These are phyloP conservation scores for Mycogone perniciosa DNA, from an alignment of 2,329 filamentous ascomycete genomes.

Conservation along the genomic window DNA sequence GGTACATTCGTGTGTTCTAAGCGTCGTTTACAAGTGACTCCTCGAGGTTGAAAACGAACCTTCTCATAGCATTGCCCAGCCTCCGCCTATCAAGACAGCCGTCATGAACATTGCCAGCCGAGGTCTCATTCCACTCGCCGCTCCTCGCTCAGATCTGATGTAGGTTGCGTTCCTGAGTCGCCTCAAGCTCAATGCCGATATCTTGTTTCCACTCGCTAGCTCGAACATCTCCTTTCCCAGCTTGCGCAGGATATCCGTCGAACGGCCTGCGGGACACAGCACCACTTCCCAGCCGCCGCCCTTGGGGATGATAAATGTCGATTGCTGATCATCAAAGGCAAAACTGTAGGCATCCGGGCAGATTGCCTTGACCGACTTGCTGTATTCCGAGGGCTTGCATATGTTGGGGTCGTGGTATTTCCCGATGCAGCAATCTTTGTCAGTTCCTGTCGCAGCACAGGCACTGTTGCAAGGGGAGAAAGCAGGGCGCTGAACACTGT, in stretches of 20 bases:
- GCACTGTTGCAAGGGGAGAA: conserved; percentile 76
- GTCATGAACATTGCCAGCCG: conserved; percentile 10
- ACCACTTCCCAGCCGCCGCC: conserved; percentile 74
- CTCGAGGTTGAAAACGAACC: background rate
- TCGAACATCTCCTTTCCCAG: conserved; percentile 44
- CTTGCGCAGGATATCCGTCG: conserved; percentile 51
- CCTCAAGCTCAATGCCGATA: conserved; percentile 28
- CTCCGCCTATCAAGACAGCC: background rate
- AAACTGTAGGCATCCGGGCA: conserved; percentile 84
- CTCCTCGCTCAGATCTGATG: conserved; percentile 27
- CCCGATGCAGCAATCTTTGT: conserved; percentile 71
- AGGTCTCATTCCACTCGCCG: conserved; percentile 17
- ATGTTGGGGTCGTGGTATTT: conserved; percentile 54
- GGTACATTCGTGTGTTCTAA: background rate
- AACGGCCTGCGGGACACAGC: conserved; percentile 63
- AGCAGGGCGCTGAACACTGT: conserved; percentile 59
- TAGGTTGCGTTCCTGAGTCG: conserved; percentile 29
- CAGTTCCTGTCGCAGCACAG: conserved; percentile 61
- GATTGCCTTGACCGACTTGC: conserved; percentile 61
- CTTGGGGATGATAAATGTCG: conserved; percentile 55
- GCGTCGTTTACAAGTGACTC: background rate
- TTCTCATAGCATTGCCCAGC: background rate
- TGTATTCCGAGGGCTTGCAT: conserved; percentile 64
- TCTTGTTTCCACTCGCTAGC: conserved; percentile 37
- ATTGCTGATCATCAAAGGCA: conserved; percentile 54